Evolutionary conservation across 805 yeast species (phyloP), one percentile per base, ranked within the genome.

Genomic region (Candida ascalaphidarum): DNA sequence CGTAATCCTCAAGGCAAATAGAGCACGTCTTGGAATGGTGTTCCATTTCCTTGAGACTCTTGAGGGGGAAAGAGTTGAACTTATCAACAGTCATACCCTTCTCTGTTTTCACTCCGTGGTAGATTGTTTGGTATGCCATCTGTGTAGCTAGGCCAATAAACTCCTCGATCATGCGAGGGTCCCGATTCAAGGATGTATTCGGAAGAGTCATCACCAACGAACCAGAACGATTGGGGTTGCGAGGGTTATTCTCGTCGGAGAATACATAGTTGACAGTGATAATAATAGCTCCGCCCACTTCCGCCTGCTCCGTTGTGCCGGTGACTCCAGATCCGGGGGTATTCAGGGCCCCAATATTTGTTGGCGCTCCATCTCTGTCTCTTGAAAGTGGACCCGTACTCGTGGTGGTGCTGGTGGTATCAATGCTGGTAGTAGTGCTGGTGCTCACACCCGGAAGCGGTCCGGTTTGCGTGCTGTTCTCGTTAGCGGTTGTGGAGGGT

Each of bases 81-180:
- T 58, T 59, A 15, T 68, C 69, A 14, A 61, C 49, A 0, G 78
- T 56, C 4, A 77, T 60, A 7, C 84, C 83, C 21, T 65, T 59
- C 12, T 65, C 58, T 31, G 61, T 63, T 32, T 65, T 60, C 17
- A 68, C 55, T 22, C 68, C 62, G 13, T 69, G 65, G 4, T 72
- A 62, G 21, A 79, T 70, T 11, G 83, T 74, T 22, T 78, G 58
- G 23, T 77, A 63, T 1, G 86, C 86, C 50, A 80, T 65, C 15
- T 75, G 74, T 0, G 88, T 77, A 2, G 86, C 85, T 32, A 80
- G 52, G 16, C 77, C 60, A 9, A 81, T 70, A 30, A 80, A 61
- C 20, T 71, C 74, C 42, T 73, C 77, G 18, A 79, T 58, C 20
- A 72, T 64, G 21, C 68, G 66, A n/a, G 76, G 79, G 29, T 77